Percentiles rank a stretch among this genome's conserved stretches.
Evolutionary conservation across 306 rosid genomes (phyloP).

Genomic region (Oxytropis ochrocephala): DNA sequence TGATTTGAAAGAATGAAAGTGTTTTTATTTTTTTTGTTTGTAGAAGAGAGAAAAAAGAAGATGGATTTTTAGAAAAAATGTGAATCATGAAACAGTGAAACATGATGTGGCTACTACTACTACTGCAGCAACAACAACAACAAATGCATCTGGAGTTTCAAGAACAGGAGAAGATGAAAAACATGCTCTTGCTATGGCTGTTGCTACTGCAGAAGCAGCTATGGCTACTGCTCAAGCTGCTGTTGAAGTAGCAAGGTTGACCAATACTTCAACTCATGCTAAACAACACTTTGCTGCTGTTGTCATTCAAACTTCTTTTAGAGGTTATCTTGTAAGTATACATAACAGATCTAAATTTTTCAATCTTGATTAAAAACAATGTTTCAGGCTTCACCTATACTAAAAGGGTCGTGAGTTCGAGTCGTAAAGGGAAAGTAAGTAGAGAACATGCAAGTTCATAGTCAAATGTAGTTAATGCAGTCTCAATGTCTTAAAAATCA

Average conservation of each 20-base stretch:
- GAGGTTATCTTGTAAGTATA: slow-evolving; percentile 81
- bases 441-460: no score
- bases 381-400: no score
- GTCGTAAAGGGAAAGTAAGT: no score
- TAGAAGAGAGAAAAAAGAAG: slow-evolving; percentile 84
- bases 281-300: slow-evolving; percentile 43
- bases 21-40: neutral
- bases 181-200: slow-evolving; percentile 66
- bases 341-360: slow-evolving; percentile 7
- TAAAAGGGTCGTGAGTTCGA: no score
- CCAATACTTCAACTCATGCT: slow-evolving; percentile 43
- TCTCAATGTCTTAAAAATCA: no score
- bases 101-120: slow-evolving; percentile 12
- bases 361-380: neutral
- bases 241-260: slow-evolving; percentile 55
- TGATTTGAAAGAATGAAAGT: neutral
- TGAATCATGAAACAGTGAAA: slow-evolving; percentile 46
- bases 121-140: neutral
- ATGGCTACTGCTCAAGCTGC: slow-evolving; percentile 78
- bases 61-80: slow-evolving; percentile 73
- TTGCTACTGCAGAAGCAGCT: slow-evolving; percentile 80
- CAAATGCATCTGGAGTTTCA: slow-evolving; percentile 1
- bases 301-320: slow-evolving; percentile 78
- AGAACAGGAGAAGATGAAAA: slow-evolving; percentile 44
- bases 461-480: no score